Base-by-base conservation (phyloP, 257 asterid genomes). In the Lavandula angustifolia region DNA sequence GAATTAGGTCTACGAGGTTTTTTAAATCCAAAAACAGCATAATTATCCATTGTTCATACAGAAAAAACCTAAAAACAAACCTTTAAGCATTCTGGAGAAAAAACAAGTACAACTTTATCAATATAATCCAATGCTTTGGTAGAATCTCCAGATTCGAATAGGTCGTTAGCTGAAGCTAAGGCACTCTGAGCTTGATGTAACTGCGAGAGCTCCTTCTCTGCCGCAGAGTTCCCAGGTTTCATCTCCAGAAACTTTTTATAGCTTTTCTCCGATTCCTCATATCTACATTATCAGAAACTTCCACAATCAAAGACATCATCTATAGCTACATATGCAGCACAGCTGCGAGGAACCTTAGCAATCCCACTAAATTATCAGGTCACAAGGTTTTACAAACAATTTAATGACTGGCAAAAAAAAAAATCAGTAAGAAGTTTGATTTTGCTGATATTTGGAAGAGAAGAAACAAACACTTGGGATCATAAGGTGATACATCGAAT, bases 51-150 rank as follows among this genome's bases (percentile, higher is more conserved):
- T 6, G 54, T 27, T 34, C 43, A 34, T 32, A 18, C 2, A 22
- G 27, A 2, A 22, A 22, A 22, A 22, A 22, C 2, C 59, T 41
- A 50, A 60, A 47, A 69, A 73, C 55, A 38, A 71, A 92, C 98
- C 90, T 88, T 75, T 42, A 82, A 73, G 81, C 98, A 91, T 64
- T 91, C 95, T 52, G 96, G 96, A 77, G 98, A 91, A 68, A 91
- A 91, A 67, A 91, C 86, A 34, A 91, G 96, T 33, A 91, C 95
- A 40, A 91, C 95, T 80, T 88, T 91, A 31, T 80, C 84, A 47
- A 91, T 66, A 65, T 78, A 79, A 35, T 86, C 98, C 85, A 86
- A 57, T 50, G 91, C 87, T 76, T 85, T 88, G 27, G 76, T 58
- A 61, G 80, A 80, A 58, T 88, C 95, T 11, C 87, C 89, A 1